These are phyloP conservation scores for Vanderwaltozyma yarrowii DNA, from an alignment of 805 yeast genomes.

Conservation along the genomic window DNA sequence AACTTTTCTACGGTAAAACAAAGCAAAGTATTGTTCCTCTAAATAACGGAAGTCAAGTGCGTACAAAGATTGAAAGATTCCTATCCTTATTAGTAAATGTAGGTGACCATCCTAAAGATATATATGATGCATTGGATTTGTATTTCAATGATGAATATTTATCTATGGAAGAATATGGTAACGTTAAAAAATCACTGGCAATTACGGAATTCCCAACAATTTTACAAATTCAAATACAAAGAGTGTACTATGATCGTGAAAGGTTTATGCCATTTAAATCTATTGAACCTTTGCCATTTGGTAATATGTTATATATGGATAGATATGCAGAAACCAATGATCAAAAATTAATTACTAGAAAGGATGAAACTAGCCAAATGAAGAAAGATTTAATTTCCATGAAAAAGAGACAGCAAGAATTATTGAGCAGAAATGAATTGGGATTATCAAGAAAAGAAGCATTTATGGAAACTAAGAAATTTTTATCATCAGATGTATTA, in stretches of 20 bases:
- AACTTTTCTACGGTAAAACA: constrained; percentile 76
- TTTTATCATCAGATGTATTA: constrained; percentile 36
- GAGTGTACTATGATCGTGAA: constrained; percentile 81
- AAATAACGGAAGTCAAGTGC: constrained; percentile 25
- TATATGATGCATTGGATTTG: constrained; percentile 84
- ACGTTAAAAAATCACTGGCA: constrained; percentile 63
- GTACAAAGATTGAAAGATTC: constrained; percentile 63
- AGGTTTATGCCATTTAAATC: constrained; percentile 70
- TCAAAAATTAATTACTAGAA: constrained; percentile 37
- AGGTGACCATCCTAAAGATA: constrained; percentile 77
- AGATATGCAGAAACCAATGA: constrained; percentile 70
- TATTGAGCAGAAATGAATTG: constrained; percentile 39
- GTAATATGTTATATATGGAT: constrained; percentile 73
- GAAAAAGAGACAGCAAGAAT: constrained; percentile 32
- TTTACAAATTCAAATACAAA: constrained; percentile 84
- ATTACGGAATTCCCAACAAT: constrained; percentile 67
- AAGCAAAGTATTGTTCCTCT: constrained; percentile 62
- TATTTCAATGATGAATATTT: constrained; percentile 64
- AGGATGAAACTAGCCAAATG: constrained; percentile 51
- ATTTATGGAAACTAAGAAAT: constrained; percentile 46
- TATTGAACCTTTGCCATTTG: constrained; percentile 70
- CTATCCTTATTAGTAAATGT: constrained; percentile 75
- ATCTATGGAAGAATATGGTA: constrained; percentile 56
- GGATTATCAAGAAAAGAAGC: constrained; percentile 43
- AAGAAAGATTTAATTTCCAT: constrained; percentile 41